Base-by-base conservation (phyloP, 345 rosid species). In the Kernera saxatilis region DNA sequence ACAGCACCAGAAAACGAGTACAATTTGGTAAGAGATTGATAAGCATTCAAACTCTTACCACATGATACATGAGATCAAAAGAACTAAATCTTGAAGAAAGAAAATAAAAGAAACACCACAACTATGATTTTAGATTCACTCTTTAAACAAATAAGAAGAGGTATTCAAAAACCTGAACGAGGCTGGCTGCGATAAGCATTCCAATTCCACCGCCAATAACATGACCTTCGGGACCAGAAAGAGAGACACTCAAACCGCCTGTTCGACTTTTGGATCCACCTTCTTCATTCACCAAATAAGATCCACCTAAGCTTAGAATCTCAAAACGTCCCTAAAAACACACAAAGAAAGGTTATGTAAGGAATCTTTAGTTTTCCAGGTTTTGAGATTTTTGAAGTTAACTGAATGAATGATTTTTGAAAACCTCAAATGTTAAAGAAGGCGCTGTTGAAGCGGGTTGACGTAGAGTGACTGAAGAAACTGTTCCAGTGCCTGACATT, bases 221-320 rank as follows among this genome's bases (percentile, higher is more conserved):
- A 22, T 84, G 91, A 46, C 99, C 98, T 62, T 95, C 98, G 1
- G 96, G 88, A 77, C 91, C 88, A 21, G 94, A 87, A 73, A 95
- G 89, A 8, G 99, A 92, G 71, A 85, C 98, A 74, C 98, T 95
- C 27, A 95, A 49, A 58, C 99, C 98, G 15, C 99, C 99, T 23
- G 86, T 87, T 72, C 99, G 83, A 67, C 80, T 78, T 30, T 79
- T 86, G 39, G 96, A 81, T 17, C 93, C 91, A 61, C 92, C 96
- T 52, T 88, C 97, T 80, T 95, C 99, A 43, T 88, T 84, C 58
- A 95, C 79, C 81, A 95, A 78, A 77, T 87, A 95, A 50, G 96
- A 95, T 52, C 99, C 99, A 3, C 97, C 91, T 82, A 95, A 78
- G 81, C 97, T 86, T 77, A 95, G 79, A 82, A 95, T 92, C 87